Evolutionary conservation across 1,139 yeast species (phyloP).

Genomic region (Candida neerlandica): DNA sequence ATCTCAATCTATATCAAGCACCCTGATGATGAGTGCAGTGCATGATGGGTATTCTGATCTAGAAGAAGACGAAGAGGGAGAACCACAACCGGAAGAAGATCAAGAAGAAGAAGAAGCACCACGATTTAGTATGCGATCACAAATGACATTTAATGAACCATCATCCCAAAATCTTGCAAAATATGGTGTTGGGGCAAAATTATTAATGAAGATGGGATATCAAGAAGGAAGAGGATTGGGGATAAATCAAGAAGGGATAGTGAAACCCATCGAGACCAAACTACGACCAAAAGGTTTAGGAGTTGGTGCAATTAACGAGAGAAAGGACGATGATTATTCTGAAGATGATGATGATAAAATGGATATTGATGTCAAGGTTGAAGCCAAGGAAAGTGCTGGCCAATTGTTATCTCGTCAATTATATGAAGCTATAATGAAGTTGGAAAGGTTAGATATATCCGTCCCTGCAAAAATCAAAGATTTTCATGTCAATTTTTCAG

Average conservation of each 20-base stretch:
- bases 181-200: slow-evolving; percentile 86
- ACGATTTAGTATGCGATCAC: neutral
- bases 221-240: slow-evolving; percentile 85
- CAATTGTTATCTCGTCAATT: slow-evolving; percentile 13
- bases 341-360: slow-evolving; percentile 15
- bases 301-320: slow-evolving; percentile 61
- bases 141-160: neutral
- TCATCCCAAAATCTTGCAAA: slow-evolving; percentile 14
- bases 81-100: slow-evolving; percentile 4
- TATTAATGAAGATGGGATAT: slow-evolving; percentile 87
- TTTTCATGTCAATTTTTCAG: slow-evolving; percentile 22
- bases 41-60: slow-evolving; percentile 26
- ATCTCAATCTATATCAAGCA: slow-evolving; percentile 1
- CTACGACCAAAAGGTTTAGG: slow-evolving; percentile 71
- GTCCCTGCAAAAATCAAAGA: slow-evolving; percentile 32
- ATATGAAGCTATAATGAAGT: slow-evolving; percentile 28
- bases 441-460: slow-evolving; percentile 28
- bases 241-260: slow-evolving; percentile 66
- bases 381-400: neutral
- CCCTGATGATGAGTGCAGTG: slow-evolving; percentile 17
- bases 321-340: slow-evolving; percentile 17
- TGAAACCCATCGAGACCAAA: slow-evolving; percentile 73
- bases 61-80: slow-evolving; percentile 21
- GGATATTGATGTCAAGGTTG: slow-evolving; percentile 11
- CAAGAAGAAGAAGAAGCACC: neutral